Percentiles rank a stretch among this genome's conserved stretches.
phyloP scores from a whole-genome alignment of 225 moss, liverwort and hornwort genomes.

The Climacium dendroides region DNA sequence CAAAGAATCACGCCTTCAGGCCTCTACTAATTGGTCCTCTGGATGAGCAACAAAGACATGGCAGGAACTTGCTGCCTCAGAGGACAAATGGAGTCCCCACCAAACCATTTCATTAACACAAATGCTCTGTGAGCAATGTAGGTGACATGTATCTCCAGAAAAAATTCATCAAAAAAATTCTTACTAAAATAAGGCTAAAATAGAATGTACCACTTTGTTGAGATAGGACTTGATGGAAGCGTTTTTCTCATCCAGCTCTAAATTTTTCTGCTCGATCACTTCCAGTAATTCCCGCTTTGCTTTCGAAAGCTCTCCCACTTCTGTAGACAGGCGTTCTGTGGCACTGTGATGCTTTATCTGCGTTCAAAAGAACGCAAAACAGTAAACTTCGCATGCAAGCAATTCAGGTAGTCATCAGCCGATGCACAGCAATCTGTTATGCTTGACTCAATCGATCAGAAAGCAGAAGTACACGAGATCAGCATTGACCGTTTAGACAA shows the following conservation, averaged over 20 bases:
- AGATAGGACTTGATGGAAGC: conserved; percentile 66
- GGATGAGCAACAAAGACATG: background rate
- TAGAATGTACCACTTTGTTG: conserved; percentile 58
- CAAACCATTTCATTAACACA: background rate
- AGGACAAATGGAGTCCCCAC: background rate
- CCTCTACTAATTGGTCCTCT: background rate
- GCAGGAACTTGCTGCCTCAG: background rate
- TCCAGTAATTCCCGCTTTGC: conserved; percentile 65
- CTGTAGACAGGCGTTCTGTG: conserved; percentile 56
- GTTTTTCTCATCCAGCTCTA: conserved; percentile 85
- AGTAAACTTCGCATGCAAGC: background rate
- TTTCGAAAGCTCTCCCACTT: conserved; percentile 69
- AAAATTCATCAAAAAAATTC: background rate
- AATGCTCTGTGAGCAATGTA: background rate
- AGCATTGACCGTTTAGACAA: background rate
- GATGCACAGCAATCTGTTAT: background rate
- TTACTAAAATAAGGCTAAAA: background rate
- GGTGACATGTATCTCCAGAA: background rate
- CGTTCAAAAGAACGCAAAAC: background rate
- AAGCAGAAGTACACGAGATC: background rate
- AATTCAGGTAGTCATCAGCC: background rate
- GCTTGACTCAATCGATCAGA: background rate
- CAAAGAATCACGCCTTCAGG: background rate
- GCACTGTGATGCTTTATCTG: conserved; percentile 89
- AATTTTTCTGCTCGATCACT: conserved; percentile 69